Evolutionary conservation across 140 eudicot genomes (phyloP).

Genomic region (Anethum foeniculum): DNA sequence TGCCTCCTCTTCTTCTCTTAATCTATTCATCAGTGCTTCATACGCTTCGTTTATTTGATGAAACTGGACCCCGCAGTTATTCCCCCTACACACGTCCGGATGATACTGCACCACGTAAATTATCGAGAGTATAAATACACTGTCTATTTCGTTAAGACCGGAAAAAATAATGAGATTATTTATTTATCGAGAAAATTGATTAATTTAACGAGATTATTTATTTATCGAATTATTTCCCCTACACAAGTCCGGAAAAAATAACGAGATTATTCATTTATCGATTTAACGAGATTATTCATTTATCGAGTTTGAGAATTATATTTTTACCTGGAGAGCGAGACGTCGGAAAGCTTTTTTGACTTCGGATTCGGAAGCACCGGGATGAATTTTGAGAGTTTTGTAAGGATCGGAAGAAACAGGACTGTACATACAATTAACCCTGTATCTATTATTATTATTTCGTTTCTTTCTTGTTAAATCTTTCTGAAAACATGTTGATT

Average conservation of each 20-base stretch:
- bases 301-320: neutral
- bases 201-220: no score
- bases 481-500: conserved; percentile 14
- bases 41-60: conserved; percentile 84
- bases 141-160: no score
- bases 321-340: conserved; percentile 72
- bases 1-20: conserved; percentile 33
- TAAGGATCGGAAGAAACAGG: conserved; percentile 59
- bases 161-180: neutral
- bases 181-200: neutral
- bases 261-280: neutral
- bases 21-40: conserved; percentile 63
- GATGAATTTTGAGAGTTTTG: conserved; percentile 54
- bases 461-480: conserved; percentile 15
- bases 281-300: no score
- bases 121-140: no score
- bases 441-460: conserved; percentile 23
- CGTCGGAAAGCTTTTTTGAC: conserved; percentile 79
- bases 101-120: conserved; percentile 54
- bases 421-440: conserved; percentile 41
- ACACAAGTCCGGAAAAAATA: no score
- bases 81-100: conserved; percentile 92
- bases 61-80: conserved; percentile 57
- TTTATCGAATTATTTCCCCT: no score
- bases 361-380: conserved; percentile 88